A percentile compares a stretch with the other conserved stretches of the same genome.
These are phyloP conservation scores for Suillus decipiens DNA, from an alignment of 768 basidiomycete genomes.

Conservation along the genomic window DNA sequence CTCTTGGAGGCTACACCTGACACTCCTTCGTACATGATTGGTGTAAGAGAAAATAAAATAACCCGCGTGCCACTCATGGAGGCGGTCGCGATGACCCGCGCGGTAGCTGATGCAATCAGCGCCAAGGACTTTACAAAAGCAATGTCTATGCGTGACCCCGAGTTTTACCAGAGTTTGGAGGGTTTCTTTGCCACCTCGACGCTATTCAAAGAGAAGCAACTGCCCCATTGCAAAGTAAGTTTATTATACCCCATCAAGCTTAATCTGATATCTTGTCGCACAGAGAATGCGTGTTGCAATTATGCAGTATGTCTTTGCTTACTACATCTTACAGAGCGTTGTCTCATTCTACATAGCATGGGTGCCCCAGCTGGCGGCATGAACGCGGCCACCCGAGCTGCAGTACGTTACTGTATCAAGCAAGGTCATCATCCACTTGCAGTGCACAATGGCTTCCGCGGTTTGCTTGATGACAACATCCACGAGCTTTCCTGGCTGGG, in stretches of 20 bases:
- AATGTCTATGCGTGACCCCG: slow-evolving; percentile 86
- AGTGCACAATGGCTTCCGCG: slow-evolving; percentile 95
- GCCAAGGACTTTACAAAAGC: slow-evolving; percentile 85
- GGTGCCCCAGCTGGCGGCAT: slow-evolving; percentile 98
- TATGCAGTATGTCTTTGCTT: slow-evolving; percentile 66
- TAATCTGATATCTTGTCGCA: slow-evolving; percentile 17
- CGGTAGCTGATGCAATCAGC: slow-evolving; percentile 80
- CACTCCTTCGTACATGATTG: slow-evolving; percentile 97
- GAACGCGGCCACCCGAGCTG: slow-evolving; percentile 96
- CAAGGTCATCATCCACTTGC: slow-evolving; percentile 93
- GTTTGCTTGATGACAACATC: slow-evolving; percentile 87
- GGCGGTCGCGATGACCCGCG: slow-evolving; percentile 89
- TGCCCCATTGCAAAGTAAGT: slow-evolving; percentile 53
- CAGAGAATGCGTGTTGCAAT: slow-evolving; percentile 80
- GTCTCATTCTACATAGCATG: slow-evolving; percentile 50
- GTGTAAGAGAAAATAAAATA: slow-evolving; percentile 93
- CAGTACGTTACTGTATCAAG: slow-evolving; percentile 88
- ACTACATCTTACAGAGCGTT: background rate
- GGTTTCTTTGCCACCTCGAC: slow-evolving; percentile 81
- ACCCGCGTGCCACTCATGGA: slow-evolving; percentile 89
- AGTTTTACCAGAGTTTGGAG: slow-evolving; percentile 83
- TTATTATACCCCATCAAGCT: slow-evolving; percentile 5
- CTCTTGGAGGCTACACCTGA: slow-evolving; percentile 83
- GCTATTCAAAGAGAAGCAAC: slow-evolving; percentile 50
- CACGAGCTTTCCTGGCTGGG: slow-evolving; percentile 91